Evolutionary conservation across 1,284 basidiomycete species (phyloP), one percentile per base, ranked within the genome.

Genomic region (Golubevia pallescens): DNA sequence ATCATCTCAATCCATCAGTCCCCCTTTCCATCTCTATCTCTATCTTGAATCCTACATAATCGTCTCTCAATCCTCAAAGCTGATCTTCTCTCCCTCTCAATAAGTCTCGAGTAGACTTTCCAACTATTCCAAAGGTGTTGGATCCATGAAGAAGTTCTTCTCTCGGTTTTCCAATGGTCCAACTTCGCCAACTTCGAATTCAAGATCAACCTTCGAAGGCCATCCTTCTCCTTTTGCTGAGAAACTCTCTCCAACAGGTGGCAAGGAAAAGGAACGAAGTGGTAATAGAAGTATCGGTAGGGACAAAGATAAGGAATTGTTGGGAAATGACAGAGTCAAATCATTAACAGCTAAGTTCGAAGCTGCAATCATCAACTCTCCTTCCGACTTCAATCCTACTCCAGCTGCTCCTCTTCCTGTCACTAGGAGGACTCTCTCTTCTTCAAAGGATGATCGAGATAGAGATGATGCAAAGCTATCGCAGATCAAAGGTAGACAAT

Each of bases 131-230:
- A n/a, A n/a, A n/a, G n/a, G n/a, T n/a, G n/a, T n/a, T n/a, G n/a
- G n/a, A n/a, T n/a, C 55, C 57, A 78, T 78, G 76, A 76, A 72
- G 62, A 65, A 68, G 13, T 75, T 78, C 68, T 77, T 78, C 62
- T 72, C 73, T 13, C 74, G 76, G 62, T 77, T 78, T 62, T 71
- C 74, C 7, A 53, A 64, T 6, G 62, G 61, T 8, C 67, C 61
- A 14, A 61, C 69, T 3, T 57, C 65, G 48, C 23, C 62, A 0
- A 38, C 20, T 1, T n/a, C n/a, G n/a, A n/a, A n/a, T n/a, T 48
- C 61, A 20, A 63, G 66, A 16, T 34, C 65, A 20, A 10, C 63
- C 3, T 67, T 56, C 24, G 61, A 63, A 21, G 23, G 21, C 6
- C 19, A 32, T 6, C 3, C 7, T 10, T 23, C 60, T 55, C 32